Evolutionary conservation across 148 eudicot species (phyloP).

Genomic region (Rheum nobile): DNA sequence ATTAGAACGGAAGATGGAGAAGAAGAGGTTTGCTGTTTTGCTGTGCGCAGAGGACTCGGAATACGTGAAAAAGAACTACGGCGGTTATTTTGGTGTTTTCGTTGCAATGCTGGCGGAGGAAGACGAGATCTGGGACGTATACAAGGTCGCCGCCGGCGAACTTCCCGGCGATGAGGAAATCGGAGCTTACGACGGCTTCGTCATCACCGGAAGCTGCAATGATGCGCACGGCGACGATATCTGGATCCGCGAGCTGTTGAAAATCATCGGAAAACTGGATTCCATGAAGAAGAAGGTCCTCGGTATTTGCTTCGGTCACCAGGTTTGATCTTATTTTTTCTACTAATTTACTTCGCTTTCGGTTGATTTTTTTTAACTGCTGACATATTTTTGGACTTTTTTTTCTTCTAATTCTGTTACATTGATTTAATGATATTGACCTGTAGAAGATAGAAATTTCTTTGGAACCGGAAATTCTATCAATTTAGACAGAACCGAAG

Average conservation of each 20-base stretch:
- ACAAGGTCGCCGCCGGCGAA: slow-evolving; percentile 38
- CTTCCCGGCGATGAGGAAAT: slow-evolving; percentile 53
- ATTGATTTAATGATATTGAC: background rate
- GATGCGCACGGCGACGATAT: slow-evolving; percentile 67
- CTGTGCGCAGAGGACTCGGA: slow-evolving; percentile 81
- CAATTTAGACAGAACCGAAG: no score
- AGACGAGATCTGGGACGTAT: slow-evolving; percentile 69
- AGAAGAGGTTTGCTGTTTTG: slow-evolving; percentile 48
- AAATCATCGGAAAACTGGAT: slow-evolving; percentile 41
- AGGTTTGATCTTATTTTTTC: slow-evolving; percentile 26
- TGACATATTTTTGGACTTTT: background rate
- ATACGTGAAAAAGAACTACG: slow-evolving; percentile 66
- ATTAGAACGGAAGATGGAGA: background rate
- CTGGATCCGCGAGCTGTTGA: slow-evolving; percentile 56
- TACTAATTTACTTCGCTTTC: background rate
- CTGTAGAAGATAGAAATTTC: no score
- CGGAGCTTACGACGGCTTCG: slow-evolving; percentile 60
- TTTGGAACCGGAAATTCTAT: no score
- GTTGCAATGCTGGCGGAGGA: slow-evolving; percentile 62
- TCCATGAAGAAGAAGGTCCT: slow-evolving; percentile 62
- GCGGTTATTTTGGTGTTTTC: slow-evolving; percentile 82
- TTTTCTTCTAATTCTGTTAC: background rate
- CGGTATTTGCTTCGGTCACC: slow-evolving; percentile 97
- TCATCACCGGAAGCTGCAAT: slow-evolving; percentile 83
- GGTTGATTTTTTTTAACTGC: background rate